Base-by-base conservation (phyloP, 768 basidiomycete species). In the Fibroporia radiculosa region DNA sequence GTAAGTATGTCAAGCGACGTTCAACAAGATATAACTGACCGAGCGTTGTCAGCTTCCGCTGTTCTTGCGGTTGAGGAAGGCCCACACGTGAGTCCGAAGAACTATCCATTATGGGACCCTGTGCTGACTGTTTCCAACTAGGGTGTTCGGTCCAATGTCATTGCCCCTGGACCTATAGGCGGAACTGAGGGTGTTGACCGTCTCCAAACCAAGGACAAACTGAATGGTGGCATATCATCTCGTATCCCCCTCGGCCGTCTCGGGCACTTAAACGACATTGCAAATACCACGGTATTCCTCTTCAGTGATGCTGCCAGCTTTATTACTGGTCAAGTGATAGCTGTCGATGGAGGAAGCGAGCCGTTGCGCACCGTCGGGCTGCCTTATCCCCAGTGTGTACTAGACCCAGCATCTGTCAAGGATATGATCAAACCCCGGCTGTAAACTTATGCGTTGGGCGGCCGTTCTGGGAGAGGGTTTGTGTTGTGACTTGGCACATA, bases 21-120 rank as follows among this genome's bases (percentile, higher is more conserved):
- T 28, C 26, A 16, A 22, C 6, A 20, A 24, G 31, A 7, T 16
- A 11, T 24, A 14, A 27, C 35, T 40, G 19, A 19, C 37, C 4
- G 22, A 18, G 2, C 35, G 22, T 25, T 32, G 22, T 35, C 53
- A 61, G 59, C 93, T 4, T 89, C 87, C 44, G 72, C 74, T 1
- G 92, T 89, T 2, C 65, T 97, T 22, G 92, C 93, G 1, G 77
- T 95, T 11, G 93, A 98, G 66, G 93, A 95, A 66, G 95, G 93
- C 1, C 95, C 93, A 3, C 75, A 80, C 54, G 59, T 61, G 45
- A 56, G 59, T 50, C n/a, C 36, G 40, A 32, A 35, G 32, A n/a
- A 14, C 24, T 20, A n/a, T 2, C 14, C 16, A 35, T 35, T 12
- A 10, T 31, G 29, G 13, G 34, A 35, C 16, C 7, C 14, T 12